Conservation (phyloP, 2,329 filamentous ascomycete species). For the Lecanicillium sp. region DNA sequence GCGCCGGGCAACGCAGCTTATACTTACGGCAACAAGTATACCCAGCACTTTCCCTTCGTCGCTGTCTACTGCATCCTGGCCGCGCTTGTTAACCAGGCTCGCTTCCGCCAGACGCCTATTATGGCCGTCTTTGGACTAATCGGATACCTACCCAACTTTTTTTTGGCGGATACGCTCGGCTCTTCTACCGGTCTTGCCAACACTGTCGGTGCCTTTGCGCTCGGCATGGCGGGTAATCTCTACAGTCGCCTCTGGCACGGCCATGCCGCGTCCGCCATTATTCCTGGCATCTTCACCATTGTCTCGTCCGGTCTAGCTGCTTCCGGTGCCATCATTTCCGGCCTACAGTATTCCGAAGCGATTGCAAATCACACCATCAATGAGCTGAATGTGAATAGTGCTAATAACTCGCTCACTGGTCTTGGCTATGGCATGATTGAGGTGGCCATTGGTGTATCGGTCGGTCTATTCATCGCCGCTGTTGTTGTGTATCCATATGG, state of each 20-base stretch:
- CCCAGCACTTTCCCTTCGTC: constrained; percentile 10
- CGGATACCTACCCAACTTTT: constrained; percentile 11
- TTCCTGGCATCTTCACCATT: constrained; percentile 13
- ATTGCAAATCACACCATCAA: constrained; percentile 3
- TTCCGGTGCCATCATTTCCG: constrained; percentile 1
- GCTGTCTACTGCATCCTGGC: constrained; percentile 10
- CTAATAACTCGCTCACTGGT: constrained; percentile 2
- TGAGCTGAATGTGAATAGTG: neutral
- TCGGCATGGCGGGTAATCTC: constrained; percentile 6
- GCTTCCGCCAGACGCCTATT: constrained; percentile 12
- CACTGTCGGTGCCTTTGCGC: constrained; percentile 11
- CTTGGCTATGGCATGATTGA: constrained; percentile 12
- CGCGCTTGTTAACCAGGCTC: constrained; percentile 10
- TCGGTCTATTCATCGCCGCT: constrained; percentile 1
- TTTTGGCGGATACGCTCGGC: constrained; percentile 1
- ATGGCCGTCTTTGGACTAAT: constrained; percentile 10
- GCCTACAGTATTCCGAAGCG: constrained; percentile 4
- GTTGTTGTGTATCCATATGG: constrained; percentile 9
- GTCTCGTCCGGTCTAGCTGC: constrained; percentile 11
- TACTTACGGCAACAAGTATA: constrained; percentile 4
- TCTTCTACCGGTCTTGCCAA: constrained; percentile 6
- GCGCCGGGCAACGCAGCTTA: neutral
- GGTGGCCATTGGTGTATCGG: constrained; percentile 5
- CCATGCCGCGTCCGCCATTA: constrained; percentile 12
- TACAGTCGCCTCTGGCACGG: constrained; percentile 9